Base-by-base conservation (phyloP, 140 eudicot genomes). In the Bidens hawaiensis region DNA sequence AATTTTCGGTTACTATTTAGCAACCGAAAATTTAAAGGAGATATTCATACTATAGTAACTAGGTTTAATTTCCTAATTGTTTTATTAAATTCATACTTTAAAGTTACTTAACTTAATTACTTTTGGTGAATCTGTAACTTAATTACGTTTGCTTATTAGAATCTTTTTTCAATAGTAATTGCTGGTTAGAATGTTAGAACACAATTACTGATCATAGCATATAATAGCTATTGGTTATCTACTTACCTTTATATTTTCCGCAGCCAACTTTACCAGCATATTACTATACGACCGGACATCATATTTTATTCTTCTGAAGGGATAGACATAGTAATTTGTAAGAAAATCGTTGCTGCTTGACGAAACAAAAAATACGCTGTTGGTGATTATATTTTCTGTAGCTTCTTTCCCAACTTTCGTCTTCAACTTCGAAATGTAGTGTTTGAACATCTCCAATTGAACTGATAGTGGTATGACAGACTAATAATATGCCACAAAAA, bases 291-390 rank as follows among this genome's bases (percentile, higher is more conserved):
- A 46, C 11, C 28, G n/a, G 65, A 82, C 18, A 56, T 85, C 79
- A 18, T 81, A 84, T 13, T 51, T 57, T 17, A n/a, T 24, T 25
- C 68, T 58, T 36, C 81, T 67, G 18, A 77, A 7, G 10, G 79
- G 78, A 3, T 46, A 57, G 49, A 30, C 7, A 65, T 54, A 83
- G 48, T 85, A 88, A 33, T 81, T 87, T 40, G 76, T 76, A 27
- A 84, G 85, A n/a, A 88, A 51, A 67, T 88, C 96, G 23, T 88
- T 73, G 15, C 79, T 85, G 62, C 88, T 85, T 19, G 87, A 65
- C 2, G 83, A 75, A 36, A 88, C 46, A 6, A 82, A 11, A 64
- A 53, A 62, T 7, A 88, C 16, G 28, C 77, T 47, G 60, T 85
- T 82, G 16, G 19, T 15, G 31, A 80, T 45, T 23, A 75, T 82